Base-by-base conservation (phyloP, 805 yeast species). In the Cyberlindnera samutprakarnensis region DNA sequence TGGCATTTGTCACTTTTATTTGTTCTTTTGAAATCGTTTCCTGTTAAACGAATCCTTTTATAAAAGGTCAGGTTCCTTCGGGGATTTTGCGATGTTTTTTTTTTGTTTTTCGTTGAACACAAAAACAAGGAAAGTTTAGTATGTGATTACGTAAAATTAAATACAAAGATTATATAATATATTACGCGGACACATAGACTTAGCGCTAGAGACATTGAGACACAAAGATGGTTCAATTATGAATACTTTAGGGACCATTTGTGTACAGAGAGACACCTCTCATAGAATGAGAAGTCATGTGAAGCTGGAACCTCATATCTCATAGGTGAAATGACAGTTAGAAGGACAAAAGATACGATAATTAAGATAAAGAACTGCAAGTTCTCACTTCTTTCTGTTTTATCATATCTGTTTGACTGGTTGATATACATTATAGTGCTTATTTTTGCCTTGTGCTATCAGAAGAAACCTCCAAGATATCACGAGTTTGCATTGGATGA, bases 401-500 rank as follows among this genome's bases (percentile, higher is more conserved):
- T 53, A 0, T 52, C 61, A 1, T 62, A 60, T 31, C 6, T 52
- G 0, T 25, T 41, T 16, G 66, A 61, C 31, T 58, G 61, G 60
- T 3, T 49, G 0, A n/a, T 49, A 2, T 60, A 53, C 39, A 10
- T 34, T 26, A 17, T 16, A 11, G 17, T 27, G 23, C 22, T 27
- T 51, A 13, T 37, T 3, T 13, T 26, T 2, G 37, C 36, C 18
- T 40, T 57, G 11, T 19, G 52, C 10, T 63, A 54, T 44, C 66
- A 70, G 12, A 16, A 48, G 2, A 33, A 43, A 8, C 44, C 50
- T 2, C 73, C 73, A 5, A 44, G 62, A 18, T 54, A 47, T 17
- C 59, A 60, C 29, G 70, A 66, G 32, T 68, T 68, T 38, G 59
- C 56, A 41, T 28, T 62, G 2, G 32, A 29, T n/a, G 66, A 65